Base-by-base conservation (phyloP, 257 asterid genomes). In the Prunella vulgaris region DNA sequence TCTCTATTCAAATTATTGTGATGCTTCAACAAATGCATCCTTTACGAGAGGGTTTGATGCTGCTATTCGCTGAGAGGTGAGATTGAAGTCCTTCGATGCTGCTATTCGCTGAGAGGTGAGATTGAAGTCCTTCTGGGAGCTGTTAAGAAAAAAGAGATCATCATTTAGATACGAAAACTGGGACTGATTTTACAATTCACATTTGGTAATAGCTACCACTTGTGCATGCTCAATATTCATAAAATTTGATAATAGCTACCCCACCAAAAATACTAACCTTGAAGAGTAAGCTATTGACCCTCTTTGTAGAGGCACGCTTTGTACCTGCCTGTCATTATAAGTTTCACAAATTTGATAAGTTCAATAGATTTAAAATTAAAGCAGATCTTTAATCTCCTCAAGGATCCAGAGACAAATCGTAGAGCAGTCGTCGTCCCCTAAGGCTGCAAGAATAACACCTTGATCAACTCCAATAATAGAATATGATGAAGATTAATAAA, bases 1-100 rank as follows among this genome's bases (percentile, higher is more conserved):
- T 71, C 72, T 72, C 60, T 85, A 87, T 68, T 87, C 86, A 10
- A 82, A 62, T 69, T 80, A 77, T 68, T 75, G 80, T 81, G 89
- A 74, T 58, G 89, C 93, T 78, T 80, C 87, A 59, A 83, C 71
- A 60, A 89, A 87, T 37, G 84, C 87, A 3, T 82, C 84, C 83
- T 87, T 88, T 54, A 92, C 78, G 48, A 76, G 79, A 56, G 90
- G 79, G 66, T 87, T 89, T 1, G 95, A 81, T 64, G 95, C 96
- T 68, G 97, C 97, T 56, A 89, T 65, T 13, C 95, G 81, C 77
- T 85, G 96, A 61, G 96, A 63, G 10, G 89, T 83, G 78, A 89
- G 81, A 60, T 92, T 88, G 44, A 92, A 86, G 37, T 84, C 85
- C 70, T 74, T 77, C 32, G n/a, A n/a, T n/a, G n/a, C n/a, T n/a